These are phyloP conservation scores for Penicillium freii DNA, from an alignment of 2,329 filamentous ascomycete species.

Conservation along the genomic window DNA sequence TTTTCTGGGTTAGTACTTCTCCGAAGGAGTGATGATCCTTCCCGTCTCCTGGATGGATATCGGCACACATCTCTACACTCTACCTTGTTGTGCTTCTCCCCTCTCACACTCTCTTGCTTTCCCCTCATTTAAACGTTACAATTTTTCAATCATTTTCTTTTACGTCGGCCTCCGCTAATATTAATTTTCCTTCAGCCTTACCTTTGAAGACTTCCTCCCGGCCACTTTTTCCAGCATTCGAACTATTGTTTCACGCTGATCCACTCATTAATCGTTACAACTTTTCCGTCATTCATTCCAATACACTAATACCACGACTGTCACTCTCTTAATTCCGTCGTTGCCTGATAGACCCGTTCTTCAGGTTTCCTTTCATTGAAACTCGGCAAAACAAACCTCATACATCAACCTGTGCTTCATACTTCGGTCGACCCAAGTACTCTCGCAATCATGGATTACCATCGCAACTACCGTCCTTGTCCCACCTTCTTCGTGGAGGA, in stretches of 20 bases:
- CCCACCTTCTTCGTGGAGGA: slow-evolving; percentile 68
- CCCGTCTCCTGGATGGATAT: slow-evolving; percentile 14
- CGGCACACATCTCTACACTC: slow-evolving; percentile 13
- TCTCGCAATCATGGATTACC: slow-evolving; percentile 54
- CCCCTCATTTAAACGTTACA: neutral
- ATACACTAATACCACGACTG: slow-evolving; percentile 45
- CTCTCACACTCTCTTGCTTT: slow-evolving; percentile 6
- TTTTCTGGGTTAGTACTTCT: slow-evolving; percentile 44
- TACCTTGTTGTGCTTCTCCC: slow-evolving; percentile 7
- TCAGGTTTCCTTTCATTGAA: slow-evolving; percentile 47
- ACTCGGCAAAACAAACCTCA: slow-evolving; percentile 21
- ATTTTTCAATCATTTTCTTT: slow-evolving; percentile 13
- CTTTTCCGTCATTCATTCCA: slow-evolving; percentile 54
- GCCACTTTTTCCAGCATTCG: slow-evolving; percentile 31
- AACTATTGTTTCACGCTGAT: slow-evolving; percentile 44
- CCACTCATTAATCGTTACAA: slow-evolving; percentile 53
- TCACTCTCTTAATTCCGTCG: slow-evolving; percentile 52
- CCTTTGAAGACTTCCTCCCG: slow-evolving; percentile 30
- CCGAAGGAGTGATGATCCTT: slow-evolving; percentile 26
- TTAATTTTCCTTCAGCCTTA: slow-evolving; percentile 34
- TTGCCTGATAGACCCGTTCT: slow-evolving; percentile 37
- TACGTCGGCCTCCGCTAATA: slow-evolving; percentile 29
- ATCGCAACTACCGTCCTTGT: slow-evolving; percentile 61
- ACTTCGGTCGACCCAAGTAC: slow-evolving; percentile 5
- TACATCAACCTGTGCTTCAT: slow-evolving; percentile 6